These are phyloP conservation scores for Hanseniaspora guilliermondii DNA, from an alignment of 805 yeast genomes.

Conservation along the genomic window DNA sequence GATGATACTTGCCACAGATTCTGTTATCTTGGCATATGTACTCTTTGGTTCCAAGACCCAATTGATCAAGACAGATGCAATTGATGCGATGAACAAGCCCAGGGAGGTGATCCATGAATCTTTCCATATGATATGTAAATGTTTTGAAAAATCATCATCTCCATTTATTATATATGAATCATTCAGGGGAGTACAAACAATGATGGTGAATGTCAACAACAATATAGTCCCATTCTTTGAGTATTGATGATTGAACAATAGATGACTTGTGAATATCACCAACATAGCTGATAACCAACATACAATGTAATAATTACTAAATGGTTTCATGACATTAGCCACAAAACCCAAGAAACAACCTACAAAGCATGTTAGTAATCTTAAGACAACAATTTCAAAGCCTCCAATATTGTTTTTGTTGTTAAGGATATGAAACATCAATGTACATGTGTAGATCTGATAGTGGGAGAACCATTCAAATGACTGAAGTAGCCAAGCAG, in stretches of 20 bases:
- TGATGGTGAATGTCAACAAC: slow-evolving; percentile 31
- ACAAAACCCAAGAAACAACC: slow-evolving; percentile 41
- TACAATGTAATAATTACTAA: slow-evolving; percentile 30
- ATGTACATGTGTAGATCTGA: slow-evolving; percentile 35
- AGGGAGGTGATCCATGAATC: slow-evolving; percentile 32
- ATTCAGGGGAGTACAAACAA: slow-evolving; percentile 26
- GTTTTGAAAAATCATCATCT: slow-evolving; percentile 19
- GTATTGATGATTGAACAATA: slow-evolving; percentile 29
- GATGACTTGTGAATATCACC: slow-evolving; percentile 26
- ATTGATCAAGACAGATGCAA: slow-evolving; percentile 29
- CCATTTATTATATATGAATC: no score
- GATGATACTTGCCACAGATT: slow-evolving; percentile 30
- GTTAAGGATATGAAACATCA: slow-evolving; percentile 29
- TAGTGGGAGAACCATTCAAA: slow-evolving; percentile 33
- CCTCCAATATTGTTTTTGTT: slow-evolving; percentile 33
- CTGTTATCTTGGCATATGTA: slow-evolving; percentile 33
- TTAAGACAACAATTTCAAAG: slow-evolving; percentile 27
- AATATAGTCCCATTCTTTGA: slow-evolving; percentile 35
- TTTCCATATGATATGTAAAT: slow-evolving; percentile 24
- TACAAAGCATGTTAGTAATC: slow-evolving; percentile 28
- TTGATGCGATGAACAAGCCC: slow-evolving; percentile 31
- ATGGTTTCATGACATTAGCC: slow-evolving; percentile 31
- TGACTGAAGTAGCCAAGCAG: slow-evolving; percentile 33
- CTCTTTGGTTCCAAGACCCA: slow-evolving; percentile 41
- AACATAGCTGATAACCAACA: slow-evolving; percentile 31